Percentiles rank a stretch among this genome's conserved stretches.
Evolutionary conservation across 495 filamentous ascomycete species (phyloP).

Genomic region (Bryoglossum gracile): DNA sequence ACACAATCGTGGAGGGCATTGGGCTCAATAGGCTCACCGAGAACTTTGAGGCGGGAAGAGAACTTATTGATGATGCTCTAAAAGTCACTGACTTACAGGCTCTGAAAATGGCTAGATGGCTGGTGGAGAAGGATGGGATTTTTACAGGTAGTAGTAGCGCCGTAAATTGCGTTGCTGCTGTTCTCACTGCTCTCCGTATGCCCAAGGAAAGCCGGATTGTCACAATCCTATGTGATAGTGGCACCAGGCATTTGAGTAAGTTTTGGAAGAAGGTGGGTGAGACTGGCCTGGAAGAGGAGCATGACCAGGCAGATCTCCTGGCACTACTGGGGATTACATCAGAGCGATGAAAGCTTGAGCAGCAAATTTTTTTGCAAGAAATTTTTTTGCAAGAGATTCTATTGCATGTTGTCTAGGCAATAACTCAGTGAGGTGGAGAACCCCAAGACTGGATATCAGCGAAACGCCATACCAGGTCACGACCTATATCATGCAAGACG

Average conservation of each 20-base stretch:
- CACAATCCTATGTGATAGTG: conserved; percentile 87
- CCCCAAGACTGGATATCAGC: too few species aligned
- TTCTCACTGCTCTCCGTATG: conserved; percentile 65
- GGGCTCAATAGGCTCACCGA: conserved; percentile 87
- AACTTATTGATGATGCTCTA: conserved; percentile 82
- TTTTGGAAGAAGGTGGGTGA: conserved; percentile 84
- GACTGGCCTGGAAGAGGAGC: conserved; percentile 50
- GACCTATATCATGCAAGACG: too few species aligned
- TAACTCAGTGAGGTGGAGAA: too few species aligned
- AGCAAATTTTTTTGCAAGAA: not conserved
- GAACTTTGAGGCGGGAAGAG: conserved; percentile 82
- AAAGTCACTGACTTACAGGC: conserved; percentile 90
- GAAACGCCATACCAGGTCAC: too few species aligned
- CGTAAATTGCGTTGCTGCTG: conserved; percentile 92
- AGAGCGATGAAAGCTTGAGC: conserved; percentile 4
- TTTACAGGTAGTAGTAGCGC: conserved; percentile 92
- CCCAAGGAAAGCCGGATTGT: conserved; percentile 66
- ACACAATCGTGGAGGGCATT: conserved; percentile 94
- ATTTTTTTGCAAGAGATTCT: not conserved
- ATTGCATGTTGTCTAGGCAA: not conserved
- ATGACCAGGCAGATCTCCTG: conserved; percentile 28
- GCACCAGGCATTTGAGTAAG: conserved; percentile 83
- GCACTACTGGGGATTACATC: conserved; percentile 18
- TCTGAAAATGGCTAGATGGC: conserved; percentile 83
- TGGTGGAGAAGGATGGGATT: conserved; percentile 93